Conservation (phyloP, 148 eudicot genomes). For the Fagopyrum tataricum region DNA sequence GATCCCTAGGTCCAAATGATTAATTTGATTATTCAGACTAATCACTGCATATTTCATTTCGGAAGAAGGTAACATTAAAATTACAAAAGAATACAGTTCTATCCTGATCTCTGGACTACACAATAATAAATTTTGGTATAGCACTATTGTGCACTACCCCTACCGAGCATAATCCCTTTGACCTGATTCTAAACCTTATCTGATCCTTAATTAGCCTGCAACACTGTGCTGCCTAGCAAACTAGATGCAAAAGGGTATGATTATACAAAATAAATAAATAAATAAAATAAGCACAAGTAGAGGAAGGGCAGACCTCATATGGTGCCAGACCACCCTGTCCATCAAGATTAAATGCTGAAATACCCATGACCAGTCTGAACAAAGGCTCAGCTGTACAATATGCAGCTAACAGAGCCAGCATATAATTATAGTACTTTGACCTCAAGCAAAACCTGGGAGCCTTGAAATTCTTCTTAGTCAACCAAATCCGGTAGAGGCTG, state of each 20-base stretch:
- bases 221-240: not conserved
- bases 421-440: slow-evolving; percentile 66
- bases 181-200: not conserved
- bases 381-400: slow-evolving; percentile 78
- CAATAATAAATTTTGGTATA: not conserved
- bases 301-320: slow-evolving; percentile 49
- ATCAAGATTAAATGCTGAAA: slow-evolving; percentile 72
- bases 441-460: slow-evolving; percentile 56
- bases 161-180: not conserved
- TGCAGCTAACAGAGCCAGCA: slow-evolving; percentile 60
- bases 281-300: not conserved
- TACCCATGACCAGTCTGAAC: slow-evolving; percentile 75
- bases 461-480: slow-evolving; percentile 41
- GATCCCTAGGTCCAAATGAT: not conserved
- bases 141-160: not conserved
- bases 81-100: not conserved
- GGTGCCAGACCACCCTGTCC: slow-evolving; percentile 73
- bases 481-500: slow-evolving; percentile 73
- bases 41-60: not conserved
- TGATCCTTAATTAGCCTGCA: not conserved
- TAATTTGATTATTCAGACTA: not conserved
- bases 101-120: not conserved
- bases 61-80: not conserved
- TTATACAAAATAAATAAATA: not conserved
- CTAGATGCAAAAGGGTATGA: not conserved